Base-by-base conservation (phyloP, 1,284 basidiomycete genomes). In the Sporisorium graminicola region DNA sequence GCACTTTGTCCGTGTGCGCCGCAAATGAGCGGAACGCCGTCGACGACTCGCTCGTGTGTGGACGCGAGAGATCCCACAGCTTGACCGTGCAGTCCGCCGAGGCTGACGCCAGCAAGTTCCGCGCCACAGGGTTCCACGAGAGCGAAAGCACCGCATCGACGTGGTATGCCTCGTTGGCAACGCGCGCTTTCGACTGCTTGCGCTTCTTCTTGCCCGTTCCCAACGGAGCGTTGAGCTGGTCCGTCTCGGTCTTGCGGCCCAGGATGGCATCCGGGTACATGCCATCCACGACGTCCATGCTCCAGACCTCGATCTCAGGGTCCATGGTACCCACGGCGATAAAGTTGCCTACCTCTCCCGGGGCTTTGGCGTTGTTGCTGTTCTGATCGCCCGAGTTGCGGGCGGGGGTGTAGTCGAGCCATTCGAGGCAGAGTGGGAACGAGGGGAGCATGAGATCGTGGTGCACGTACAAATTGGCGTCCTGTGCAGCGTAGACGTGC, bases 251-350 rank as follows among this genome's bases (percentile, higher is more conserved):
- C 4, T 93, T 92, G 46, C 93, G 91, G 12, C 97, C 97, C 27
- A 99, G 91, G 61, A 99, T 91, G 65, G 92, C 91, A 75, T 93
- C 91, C 0, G 97, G 97, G 85, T 97, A 99, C 88, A 98, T 92
- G 12, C 94, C 91, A 82, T 99, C 97, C 58, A 99, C 90, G 26
- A 92, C 89, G 85, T 99, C 95, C 76, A 98, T 89, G 47, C 93
- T 94, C 95, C 96, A 99, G 79, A 99, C 95, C 87, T 99, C 97
- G 79, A 99, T 98, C 83, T 96, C 94, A 16, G 96, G 96, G 79
- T 99, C 96, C 78, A 99, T 91, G 4, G 95, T 96, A 12, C 95
- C 96, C 16, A 99, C 95, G 2, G 97, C 97, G 77, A 99, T 91
- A 86, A 93, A 98, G 87, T 92, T 97, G 33, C 96, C 96, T 68